These are phyloP conservation scores for Nigrospora sphaerica DNA, from an alignment of 2,329 filamentous ascomycete species.

Conservation along the genomic window DNA sequence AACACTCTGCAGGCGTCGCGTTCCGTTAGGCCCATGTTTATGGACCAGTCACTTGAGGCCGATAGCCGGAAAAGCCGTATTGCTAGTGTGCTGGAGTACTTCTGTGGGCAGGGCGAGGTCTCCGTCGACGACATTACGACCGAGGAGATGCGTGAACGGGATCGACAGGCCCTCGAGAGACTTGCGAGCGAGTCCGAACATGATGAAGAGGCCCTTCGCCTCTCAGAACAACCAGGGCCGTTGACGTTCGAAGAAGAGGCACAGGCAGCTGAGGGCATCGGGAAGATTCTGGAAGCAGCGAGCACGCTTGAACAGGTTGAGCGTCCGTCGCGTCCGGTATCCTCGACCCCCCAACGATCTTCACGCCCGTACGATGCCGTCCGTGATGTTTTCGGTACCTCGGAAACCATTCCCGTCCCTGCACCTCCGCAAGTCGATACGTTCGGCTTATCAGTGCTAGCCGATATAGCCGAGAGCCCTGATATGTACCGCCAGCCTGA, in stretches of 20 bases:
- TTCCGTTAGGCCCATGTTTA: conserved; percentile 20
- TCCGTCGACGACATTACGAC: conserved; percentile 17
- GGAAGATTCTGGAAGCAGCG: conserved; percentile 11
- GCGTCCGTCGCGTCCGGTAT: conserved; percentile 1
- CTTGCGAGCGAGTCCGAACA: conserved; percentile 7
- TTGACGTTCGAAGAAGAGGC: neutral
- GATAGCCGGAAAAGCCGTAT: conserved; percentile 13
- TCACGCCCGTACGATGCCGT: conserved; percentile 37
- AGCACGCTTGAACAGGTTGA: conserved; percentile 7
- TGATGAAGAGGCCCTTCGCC: conserved; percentile 1
- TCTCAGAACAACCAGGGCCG: too few relatives aligned
- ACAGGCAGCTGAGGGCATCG: conserved; percentile 7
- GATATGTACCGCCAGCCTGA: conserved; percentile 8
- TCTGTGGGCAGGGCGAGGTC: conserved; percentile 15
- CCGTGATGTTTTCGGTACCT: conserved; percentile 31
- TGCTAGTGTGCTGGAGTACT: conserved; percentile 9
- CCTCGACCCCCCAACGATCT: conserved; percentile 9
- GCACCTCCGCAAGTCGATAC: conserved; percentile 13
- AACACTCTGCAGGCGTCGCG: conserved; percentile 42
- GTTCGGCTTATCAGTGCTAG: conserved; percentile 21
- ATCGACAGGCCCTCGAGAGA: conserved; percentile 14
- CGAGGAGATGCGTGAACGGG: conserved; percentile 20
- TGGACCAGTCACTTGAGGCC: conserved; percentile 18
- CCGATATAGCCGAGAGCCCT: conserved; percentile 19
- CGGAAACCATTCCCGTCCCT: conserved; percentile 15